These are phyloP conservation scores for Aspergillus conjunctus DNA, from an alignment of 495 filamentous ascomycete species.

Conservation along the genomic window DNA sequence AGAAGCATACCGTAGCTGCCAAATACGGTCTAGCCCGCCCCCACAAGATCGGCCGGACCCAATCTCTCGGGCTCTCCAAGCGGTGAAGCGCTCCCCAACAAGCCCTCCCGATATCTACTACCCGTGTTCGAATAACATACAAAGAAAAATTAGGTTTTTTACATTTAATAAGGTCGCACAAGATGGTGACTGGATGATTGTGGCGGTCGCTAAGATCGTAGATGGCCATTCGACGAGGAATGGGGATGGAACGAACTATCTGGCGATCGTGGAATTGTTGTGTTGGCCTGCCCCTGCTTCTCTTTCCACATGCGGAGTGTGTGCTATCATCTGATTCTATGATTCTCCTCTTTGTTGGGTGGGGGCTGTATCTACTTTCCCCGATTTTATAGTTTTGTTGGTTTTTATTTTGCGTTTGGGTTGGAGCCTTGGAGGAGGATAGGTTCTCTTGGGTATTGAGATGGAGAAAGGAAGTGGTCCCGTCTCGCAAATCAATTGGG, in stretches of 20 bases:
- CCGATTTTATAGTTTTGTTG: no score
- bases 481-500: no score
- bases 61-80: constrained; percentile 20
- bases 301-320: no score
- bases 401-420: no score
- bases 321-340: no score
- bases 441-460: no score
- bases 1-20: neutral
- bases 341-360: no score
- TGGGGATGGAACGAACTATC: neutral
- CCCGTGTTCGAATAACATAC: neutral
- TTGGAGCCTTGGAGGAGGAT: no score
- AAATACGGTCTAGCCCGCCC: neutral
- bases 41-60: constrained; percentile 12
- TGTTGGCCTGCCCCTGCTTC: no score
- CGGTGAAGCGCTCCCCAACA: constrained; percentile 11
- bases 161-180: neutral
- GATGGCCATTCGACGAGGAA: neutral
- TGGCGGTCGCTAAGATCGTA: neutral
- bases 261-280: neutral
- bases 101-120: neutral
- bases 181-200: neutral
- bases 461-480: no score
- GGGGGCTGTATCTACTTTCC: no score
- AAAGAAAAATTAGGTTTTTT: neutral